Conservation (phyloP, 2,329 filamentous ascomycete genomes). For the Fusarium acutatum region DNA sequence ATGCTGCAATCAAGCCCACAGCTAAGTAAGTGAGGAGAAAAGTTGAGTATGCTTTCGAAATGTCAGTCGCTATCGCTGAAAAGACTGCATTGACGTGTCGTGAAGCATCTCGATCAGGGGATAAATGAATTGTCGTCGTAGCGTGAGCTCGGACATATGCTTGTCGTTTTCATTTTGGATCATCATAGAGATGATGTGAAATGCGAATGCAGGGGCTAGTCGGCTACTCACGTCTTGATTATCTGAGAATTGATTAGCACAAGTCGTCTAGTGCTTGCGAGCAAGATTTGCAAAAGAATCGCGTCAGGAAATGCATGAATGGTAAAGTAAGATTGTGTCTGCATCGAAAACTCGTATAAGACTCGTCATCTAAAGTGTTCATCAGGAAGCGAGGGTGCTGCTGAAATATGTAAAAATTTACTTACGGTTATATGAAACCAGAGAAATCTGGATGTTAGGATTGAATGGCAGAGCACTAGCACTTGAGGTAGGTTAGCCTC, state of each 20-base stretch:
- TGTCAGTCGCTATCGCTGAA: slow-evolving; percentile 37
- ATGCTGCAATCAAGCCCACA: background rate
- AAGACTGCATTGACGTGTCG: slow-evolving; percentile 23
- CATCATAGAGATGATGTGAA: slow-evolving; percentile 68
- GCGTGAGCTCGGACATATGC: slow-evolving; percentile 92
- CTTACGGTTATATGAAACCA: slow-evolving; percentile 13
- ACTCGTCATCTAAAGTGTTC: slow-evolving; percentile 75
- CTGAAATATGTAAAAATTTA: slow-evolving; percentile 7
- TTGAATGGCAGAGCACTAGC: slow-evolving; percentile 9
- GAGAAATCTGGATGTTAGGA: background rate
- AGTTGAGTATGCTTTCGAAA: slow-evolving; percentile 16
- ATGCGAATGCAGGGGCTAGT: slow-evolving; percentile 8
- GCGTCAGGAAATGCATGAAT: slow-evolving; percentile 73
- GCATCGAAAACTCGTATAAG: slow-evolving; percentile 78
- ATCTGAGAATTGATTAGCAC: slow-evolving; percentile 33
- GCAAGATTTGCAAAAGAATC: slow-evolving; percentile 2
- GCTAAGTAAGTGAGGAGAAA: background rate
- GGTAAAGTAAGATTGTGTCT: slow-evolving; percentile 71
- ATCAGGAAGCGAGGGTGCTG: slow-evolving; percentile 48
- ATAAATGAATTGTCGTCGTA: slow-evolving; percentile 53
- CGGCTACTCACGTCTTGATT: slow-evolving; percentile 39
- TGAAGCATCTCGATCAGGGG: slow-evolving; percentile 42
- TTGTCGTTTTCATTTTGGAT: slow-evolving; percentile 89
- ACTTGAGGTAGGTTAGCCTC: slow-evolving; percentile 37
- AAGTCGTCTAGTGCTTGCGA: slow-evolving; percentile 10